Evolutionary conservation across 2,329 filamentous ascomycete genomes (phyloP).

Genomic region (Claviceps humidiphila): DNA sequence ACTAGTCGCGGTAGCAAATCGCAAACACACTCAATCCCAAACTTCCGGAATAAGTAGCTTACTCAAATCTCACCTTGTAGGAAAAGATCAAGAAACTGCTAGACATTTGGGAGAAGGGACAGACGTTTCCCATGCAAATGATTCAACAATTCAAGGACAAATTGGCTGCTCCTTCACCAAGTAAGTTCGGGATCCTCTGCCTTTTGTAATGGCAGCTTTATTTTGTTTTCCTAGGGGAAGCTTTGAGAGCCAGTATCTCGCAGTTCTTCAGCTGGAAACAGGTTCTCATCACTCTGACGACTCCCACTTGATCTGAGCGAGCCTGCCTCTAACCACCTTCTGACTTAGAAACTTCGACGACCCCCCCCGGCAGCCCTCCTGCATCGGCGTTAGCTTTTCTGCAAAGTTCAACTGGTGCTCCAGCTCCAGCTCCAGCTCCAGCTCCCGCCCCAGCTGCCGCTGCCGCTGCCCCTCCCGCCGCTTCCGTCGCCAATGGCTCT

Average conservation of each 20-base stretch:
- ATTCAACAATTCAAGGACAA: constrained; percentile 73
- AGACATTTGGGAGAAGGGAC: constrained; percentile 95
- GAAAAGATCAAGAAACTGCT: constrained; percentile 89
- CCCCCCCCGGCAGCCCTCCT: constrained; percentile 52
- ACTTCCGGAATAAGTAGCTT: constrained; percentile 18
- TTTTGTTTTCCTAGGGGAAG: neutral
- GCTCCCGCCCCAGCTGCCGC: too few species aligned
- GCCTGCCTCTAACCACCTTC: constrained; percentile 4
- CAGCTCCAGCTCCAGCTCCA: constrained; percentile 1
- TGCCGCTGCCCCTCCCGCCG: too few species aligned
- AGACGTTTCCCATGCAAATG: constrained; percentile 74
- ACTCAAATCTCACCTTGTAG: constrained; percentile 44
- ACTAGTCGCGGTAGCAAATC: constrained; percentile 12
- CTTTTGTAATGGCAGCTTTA: neutral
- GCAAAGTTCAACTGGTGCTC: constrained; percentile 22
- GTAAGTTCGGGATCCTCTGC: constrained; percentile 39
- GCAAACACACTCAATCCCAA: constrained; percentile 10
- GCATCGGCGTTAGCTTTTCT: constrained; percentile 29
- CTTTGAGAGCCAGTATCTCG: neutral
- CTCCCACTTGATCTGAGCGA: neutral
- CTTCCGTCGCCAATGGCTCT: constrained; percentile 28
- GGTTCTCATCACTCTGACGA: neutral
- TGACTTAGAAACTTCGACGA: constrained; percentile 53
- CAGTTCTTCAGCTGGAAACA: neutral
- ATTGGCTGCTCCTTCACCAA: constrained; percentile 48